Evolutionary conservation across 2,329 filamentous ascomycete genomes (phyloP).

Genomic region (Ceratocystiopsis minuta): DNA sequence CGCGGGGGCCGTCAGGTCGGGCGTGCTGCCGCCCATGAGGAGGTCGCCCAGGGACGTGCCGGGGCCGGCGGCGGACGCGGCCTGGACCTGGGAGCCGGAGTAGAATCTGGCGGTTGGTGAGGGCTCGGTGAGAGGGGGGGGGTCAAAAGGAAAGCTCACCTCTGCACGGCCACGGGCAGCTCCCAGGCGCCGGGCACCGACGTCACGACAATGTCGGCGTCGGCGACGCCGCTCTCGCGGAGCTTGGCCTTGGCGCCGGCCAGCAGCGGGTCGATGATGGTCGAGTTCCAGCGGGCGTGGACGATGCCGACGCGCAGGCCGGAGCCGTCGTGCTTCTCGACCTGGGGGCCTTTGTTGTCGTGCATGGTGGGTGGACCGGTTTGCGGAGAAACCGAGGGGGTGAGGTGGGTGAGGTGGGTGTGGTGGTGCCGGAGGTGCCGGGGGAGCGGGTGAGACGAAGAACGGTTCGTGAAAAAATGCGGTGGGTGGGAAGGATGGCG

Average conservation of each 20-base stretch:
- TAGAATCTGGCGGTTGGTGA: constrained; percentile 42
- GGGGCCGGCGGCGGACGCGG: constrained; percentile 40
- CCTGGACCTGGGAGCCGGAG: constrained; percentile 72
- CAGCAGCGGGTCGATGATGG: constrained; percentile 74
- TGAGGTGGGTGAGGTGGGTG: background rate
- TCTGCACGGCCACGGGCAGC: constrained; percentile 75
- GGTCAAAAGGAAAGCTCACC: constrained; percentile 30
- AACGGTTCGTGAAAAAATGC: too few relatives aligned
- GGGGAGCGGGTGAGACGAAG: too few relatives aligned
- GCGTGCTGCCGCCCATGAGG: constrained; percentile 50
- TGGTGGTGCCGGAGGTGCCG: too few relatives aligned
- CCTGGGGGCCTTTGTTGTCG: constrained; percentile 40
- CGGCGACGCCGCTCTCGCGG: constrained; percentile 59
- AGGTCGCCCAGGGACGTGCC: constrained; percentile 46
- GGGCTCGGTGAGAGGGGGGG: constrained; percentile 1
- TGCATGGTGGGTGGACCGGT: constrained; percentile 17
- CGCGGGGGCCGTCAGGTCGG: constrained; percentile 54
- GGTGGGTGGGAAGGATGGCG: too few relatives aligned
- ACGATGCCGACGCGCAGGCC: constrained; percentile 81
- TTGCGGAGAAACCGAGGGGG: background rate
- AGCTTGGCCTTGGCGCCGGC: constrained; percentile 65
- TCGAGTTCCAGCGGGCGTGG: constrained; percentile 86
- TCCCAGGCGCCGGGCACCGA: constrained; percentile 91
- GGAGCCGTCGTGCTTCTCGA: constrained; percentile 45
- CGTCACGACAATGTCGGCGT: constrained; percentile 76